phyloP scores from a whole-genome alignment of 148 eudicot species.

The Cornus kousa region DNA sequence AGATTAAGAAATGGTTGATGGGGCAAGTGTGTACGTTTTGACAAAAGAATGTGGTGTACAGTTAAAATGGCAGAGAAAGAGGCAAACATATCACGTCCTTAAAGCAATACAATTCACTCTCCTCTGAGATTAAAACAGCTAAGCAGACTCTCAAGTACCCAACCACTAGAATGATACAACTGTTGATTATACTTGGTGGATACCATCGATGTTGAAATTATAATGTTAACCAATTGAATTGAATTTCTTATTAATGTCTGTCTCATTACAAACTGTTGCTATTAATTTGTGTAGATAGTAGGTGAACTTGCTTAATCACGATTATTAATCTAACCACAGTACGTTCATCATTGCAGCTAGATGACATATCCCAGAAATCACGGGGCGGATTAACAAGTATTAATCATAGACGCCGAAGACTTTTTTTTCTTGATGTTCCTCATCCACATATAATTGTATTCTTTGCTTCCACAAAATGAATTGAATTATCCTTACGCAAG shows the following conservation, averaged over 20 bases:
- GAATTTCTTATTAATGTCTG: background rate
- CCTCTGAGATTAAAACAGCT: no score
- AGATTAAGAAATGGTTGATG: no score
- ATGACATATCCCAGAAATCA: background rate
- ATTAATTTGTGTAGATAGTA: background rate
- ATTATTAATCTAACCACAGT: background rate
- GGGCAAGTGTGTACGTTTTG: no score
- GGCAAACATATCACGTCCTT: background rate
- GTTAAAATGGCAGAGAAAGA: background rate
- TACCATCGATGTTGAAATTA: background rate
- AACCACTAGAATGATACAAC: background rate
- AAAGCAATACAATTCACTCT: background rate
- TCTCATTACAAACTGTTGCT: background rate
- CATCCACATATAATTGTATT: background rate
- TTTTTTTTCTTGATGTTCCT: no score
- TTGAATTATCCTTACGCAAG: background rate
- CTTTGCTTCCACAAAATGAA: background rate
- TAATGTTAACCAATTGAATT: background rate
- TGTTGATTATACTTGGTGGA: background rate
- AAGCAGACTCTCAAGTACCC: no score
- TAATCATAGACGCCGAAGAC: background rate
- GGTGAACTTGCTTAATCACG: constrained; percentile 1
- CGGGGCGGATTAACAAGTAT: background rate
- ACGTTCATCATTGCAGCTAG: background rate
- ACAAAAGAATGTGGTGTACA: background rate